phyloP scores from a whole-genome alignment of 2,329 filamentous ascomycete species.

The Septoria petroselini region DNA sequence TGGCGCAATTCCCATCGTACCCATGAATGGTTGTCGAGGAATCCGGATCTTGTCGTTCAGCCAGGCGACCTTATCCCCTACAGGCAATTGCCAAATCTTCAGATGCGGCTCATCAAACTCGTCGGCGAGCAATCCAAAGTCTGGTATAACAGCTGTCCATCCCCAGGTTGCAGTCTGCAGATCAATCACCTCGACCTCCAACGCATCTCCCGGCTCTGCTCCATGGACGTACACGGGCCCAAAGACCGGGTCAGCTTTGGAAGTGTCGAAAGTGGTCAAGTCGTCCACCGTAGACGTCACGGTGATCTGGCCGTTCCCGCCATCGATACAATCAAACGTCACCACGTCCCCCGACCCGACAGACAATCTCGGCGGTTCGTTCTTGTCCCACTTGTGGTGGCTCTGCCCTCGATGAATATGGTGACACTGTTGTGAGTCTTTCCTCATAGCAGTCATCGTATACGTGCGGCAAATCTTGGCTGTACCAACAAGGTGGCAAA shows the following conservation, averaged over 20 bases:
- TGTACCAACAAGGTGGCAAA: neutral
- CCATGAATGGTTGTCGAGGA: slow-evolving; percentile 24
- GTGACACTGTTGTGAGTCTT: slow-evolving; percentile 17
- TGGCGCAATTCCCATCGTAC: slow-evolving; percentile 26
- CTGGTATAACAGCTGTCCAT: slow-evolving; percentile 25
- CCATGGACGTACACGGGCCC: slow-evolving; percentile 24
- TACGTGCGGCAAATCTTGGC: neutral
- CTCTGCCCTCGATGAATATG: slow-evolving; percentile 25
- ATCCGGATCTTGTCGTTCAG: slow-evolving; percentile 24
- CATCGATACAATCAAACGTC: slow-evolving; percentile 26
- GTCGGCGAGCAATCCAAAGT: slow-evolving; percentile 21
- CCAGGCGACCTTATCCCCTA: slow-evolving; percentile 8
- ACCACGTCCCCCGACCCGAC: slow-evolving; percentile 23
- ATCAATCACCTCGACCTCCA: slow-evolving; percentile 24
- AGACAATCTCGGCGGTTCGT: slow-evolving; percentile 19
- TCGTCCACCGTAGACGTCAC: slow-evolving; percentile 19
- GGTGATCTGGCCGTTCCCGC: slow-evolving; percentile 23
- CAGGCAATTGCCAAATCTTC: slow-evolving; percentile 22
- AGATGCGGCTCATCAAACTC: slow-evolving; percentile 24
- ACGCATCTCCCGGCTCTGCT: slow-evolving; percentile 24
- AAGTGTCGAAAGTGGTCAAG: slow-evolving; percentile 17
- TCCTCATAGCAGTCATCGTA: slow-evolving; percentile 8
- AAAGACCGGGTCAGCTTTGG: slow-evolving; percentile 24
- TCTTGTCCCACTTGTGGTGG: slow-evolving; percentile 23
- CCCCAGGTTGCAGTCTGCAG: slow-evolving; percentile 23